Conservation (phyloP, 768 basidiomycete species). For the Tylopilus plumbeoviolaceoides region DNA sequence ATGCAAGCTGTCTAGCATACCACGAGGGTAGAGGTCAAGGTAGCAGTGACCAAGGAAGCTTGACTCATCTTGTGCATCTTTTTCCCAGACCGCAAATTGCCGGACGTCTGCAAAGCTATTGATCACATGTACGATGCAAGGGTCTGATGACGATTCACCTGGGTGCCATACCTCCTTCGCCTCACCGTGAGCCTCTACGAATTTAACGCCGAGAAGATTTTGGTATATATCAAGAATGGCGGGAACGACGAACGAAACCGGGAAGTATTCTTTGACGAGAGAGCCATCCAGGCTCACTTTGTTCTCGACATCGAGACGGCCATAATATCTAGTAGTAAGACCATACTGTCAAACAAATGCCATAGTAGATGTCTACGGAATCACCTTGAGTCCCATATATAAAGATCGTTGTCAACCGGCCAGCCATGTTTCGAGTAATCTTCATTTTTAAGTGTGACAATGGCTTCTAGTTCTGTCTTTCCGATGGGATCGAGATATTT, state of each 20-base stretch:
- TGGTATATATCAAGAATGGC: constrained; percentile 80
- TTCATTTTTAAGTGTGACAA: constrained; percentile 69
- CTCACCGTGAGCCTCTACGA: constrained; percentile 49
- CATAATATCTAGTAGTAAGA: constrained; percentile 21
- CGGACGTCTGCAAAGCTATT: constrained; percentile 55
- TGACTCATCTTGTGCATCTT: constrained; percentile 61
- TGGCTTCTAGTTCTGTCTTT: constrained; percentile 55
- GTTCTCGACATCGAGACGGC: constrained; percentile 48
- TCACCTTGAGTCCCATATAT: constrained; percentile 79
- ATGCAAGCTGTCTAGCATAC: constrained; percentile 30
- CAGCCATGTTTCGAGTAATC: constrained; percentile 58
- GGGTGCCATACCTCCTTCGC: constrained; percentile 73
- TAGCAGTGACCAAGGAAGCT: constrained; percentile 82
- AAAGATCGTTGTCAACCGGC: constrained; percentile 66
- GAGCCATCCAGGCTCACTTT: constrained; percentile 65
- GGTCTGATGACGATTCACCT: constrained; percentile 39
- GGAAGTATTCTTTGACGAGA: constrained; percentile 84
- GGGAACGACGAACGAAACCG: constrained; percentile 74
- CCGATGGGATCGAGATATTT: constrained; percentile 70
- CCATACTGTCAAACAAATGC: background rate
- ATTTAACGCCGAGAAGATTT: constrained; percentile 68
- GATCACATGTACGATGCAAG: background rate
- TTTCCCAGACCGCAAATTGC: constrained; percentile 79
- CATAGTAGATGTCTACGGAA: background rate
- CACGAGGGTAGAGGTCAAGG: constrained; percentile 80